Conservation (phyloP, 2,329 filamentous ascomycete species). For the Talaromyces verruculosus region DNA sequence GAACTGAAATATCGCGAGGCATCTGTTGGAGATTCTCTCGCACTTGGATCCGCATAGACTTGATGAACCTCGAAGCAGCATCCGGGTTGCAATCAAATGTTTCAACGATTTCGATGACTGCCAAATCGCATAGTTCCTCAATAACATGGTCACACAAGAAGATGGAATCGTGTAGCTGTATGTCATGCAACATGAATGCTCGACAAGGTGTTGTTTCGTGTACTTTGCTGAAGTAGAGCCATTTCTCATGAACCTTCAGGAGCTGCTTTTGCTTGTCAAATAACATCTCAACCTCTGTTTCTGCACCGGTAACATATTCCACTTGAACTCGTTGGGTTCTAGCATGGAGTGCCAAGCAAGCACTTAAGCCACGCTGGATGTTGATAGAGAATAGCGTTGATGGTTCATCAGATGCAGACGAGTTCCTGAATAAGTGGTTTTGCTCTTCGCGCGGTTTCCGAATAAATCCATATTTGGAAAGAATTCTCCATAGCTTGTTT, state of each 20-base stretch:
- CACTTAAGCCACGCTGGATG: background rate
- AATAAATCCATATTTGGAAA: background rate
- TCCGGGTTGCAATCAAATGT: background rate
- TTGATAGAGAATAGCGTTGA: background rate
- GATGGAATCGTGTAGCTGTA: background rate
- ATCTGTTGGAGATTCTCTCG: background rate
- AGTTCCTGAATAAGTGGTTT: background rate
- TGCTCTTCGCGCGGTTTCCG: background rate
- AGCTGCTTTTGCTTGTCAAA: background rate
- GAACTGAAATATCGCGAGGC: background rate
- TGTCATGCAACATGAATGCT: background rate
- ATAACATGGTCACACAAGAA: slow-evolving; percentile 6
- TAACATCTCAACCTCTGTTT: background rate
- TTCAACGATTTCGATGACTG: background rate
- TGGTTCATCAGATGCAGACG: background rate
- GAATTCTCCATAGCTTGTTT: background rate
- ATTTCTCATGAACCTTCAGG: slow-evolving; percentile 3
- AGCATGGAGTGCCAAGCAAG: background rate
- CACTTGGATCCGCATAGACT: background rate
- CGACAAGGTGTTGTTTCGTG: background rate
- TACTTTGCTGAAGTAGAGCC: background rate
- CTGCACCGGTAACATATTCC: background rate
- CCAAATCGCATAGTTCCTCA: slow-evolving; percentile 5
- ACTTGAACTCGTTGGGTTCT: background rate
- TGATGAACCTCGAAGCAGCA: background rate